These are phyloP conservation scores for Penicillium psychrofluorescens DNA, from an alignment of 495 filamentous ascomycete species.

Conservation along the genomic window DNA sequence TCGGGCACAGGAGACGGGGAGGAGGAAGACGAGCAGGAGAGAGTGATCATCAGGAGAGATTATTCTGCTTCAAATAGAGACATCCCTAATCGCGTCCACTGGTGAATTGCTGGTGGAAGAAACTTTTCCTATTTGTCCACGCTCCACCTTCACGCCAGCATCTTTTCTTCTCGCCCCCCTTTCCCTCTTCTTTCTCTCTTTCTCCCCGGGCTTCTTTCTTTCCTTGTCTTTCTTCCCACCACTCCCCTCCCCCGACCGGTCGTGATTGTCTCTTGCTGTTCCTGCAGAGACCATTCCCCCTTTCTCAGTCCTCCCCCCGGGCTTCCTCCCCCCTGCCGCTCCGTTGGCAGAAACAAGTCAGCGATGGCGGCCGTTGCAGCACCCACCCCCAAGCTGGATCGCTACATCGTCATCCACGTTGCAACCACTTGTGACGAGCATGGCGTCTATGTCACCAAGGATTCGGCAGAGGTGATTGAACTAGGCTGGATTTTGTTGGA, in stretches of 20 bases:
- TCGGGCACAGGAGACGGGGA: background rate
- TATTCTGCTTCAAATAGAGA: background rate
- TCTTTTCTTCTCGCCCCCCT: constrained; percentile 16
- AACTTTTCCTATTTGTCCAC: constrained; percentile 34
- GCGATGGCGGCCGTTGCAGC: constrained; percentile 44
- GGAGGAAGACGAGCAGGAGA: background rate
- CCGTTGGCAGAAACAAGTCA: constrained; percentile 23
- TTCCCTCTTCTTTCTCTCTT: constrained; percentile 17
- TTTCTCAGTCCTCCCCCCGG: constrained; percentile 7
- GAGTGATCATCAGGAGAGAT: constrained; percentile 1
- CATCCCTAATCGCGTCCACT: background rate
- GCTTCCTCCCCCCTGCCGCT: constrained; percentile 18
- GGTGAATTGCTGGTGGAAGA: constrained; percentile 20
- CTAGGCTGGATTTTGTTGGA: constrained; percentile 96
- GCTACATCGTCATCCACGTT: constrained; percentile 95
- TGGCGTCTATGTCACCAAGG: constrained; percentile 98
- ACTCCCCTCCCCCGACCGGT: constrained; percentile 13
- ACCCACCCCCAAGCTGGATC: constrained; percentile 67
- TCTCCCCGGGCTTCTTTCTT: constrained; percentile 19
- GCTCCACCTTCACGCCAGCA: constrained; percentile 23
- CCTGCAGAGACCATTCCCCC: constrained; percentile 23
- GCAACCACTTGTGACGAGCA: constrained; percentile 99
- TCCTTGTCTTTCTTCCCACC: constrained; percentile 8
- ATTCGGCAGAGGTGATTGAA: constrained; percentile 98
- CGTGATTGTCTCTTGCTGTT: constrained; percentile 32